These are phyloP conservation scores for Limnanthes douglasii DNA, from an alignment of 345 rosid species.

Conservation along the genomic window DNA sequence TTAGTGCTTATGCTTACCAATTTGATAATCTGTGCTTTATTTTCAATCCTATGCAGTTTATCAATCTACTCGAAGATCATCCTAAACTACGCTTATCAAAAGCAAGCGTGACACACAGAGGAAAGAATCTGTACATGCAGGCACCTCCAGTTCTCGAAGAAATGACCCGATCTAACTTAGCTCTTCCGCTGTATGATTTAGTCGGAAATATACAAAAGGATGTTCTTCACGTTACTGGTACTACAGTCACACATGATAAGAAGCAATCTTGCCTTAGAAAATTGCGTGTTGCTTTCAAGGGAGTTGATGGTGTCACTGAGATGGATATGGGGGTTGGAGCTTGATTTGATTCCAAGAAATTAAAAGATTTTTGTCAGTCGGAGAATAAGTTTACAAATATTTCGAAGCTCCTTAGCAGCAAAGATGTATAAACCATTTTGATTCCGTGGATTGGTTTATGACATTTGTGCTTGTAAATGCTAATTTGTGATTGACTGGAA, in stretches of 20 bases:
- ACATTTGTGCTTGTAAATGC: too few species aligned
- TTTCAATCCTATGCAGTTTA: slow-evolving; percentile 40
- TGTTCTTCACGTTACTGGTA: slow-evolving; percentile 40
- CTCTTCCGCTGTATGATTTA: slow-evolving; percentile 44
- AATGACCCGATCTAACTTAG: slow-evolving; percentile 65
- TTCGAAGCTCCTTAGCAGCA: too few species aligned
- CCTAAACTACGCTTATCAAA: slow-evolving; percentile 57
- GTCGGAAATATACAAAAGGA: slow-evolving; percentile 54
- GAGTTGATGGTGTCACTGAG: slow-evolving; percentile 47
- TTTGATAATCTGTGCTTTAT: background rate
- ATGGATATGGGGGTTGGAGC: slow-evolving; percentile 88
- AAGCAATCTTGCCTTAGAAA: slow-evolving; percentile 44
- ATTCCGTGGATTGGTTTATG: too few species aligned
- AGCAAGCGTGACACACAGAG: slow-evolving; percentile 51
- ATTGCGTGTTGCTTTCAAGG: slow-evolving; percentile 58
- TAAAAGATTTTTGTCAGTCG: too few species aligned
- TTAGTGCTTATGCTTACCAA: too few species aligned
- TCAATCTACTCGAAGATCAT: slow-evolving; percentile 63
- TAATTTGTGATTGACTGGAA: too few species aligned
- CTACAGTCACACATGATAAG: slow-evolving; percentile 30
- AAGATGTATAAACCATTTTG: too few species aligned
- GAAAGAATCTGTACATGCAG: slow-evolving; percentile 78
- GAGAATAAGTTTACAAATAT: too few species aligned
- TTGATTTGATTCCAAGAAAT: slow-evolving; percentile 3
- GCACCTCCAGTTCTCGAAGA: slow-evolving; percentile 92